phyloP scores from a whole-genome alignment of 225 moss, liverwort and hornwort genomes.

The Marchantia polymorpha region DNA sequence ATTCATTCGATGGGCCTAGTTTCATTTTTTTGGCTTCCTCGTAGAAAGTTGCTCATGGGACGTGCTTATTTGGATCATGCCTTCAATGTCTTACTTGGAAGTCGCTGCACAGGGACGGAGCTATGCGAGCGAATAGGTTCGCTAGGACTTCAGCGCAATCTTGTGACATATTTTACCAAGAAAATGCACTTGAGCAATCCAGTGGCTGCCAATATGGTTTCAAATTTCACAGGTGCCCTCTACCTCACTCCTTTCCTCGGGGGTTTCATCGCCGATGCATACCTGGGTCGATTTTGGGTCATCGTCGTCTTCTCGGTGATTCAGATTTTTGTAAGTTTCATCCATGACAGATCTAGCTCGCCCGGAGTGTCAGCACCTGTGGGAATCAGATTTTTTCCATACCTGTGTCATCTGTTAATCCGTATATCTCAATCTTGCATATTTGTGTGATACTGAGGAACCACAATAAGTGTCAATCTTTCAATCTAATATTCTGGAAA shows the following conservation, averaged over 20 bases:
- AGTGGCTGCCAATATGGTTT: conserved; percentile 87
- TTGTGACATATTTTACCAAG: conserved; percentile 72
- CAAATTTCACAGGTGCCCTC: conserved; percentile 92
- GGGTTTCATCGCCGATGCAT: conserved; percentile 89
- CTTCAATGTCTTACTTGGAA: not conserved
- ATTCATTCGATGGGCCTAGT: too few species aligned
- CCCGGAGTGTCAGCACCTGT: not conserved
- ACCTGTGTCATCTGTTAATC: too few species aligned
- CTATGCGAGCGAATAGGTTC: conserved; percentile 90
- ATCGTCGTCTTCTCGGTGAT: conserved; percentile 63
- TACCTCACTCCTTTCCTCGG: conserved; percentile 96
- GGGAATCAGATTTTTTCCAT: too few species aligned
- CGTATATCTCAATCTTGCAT: too few species aligned
- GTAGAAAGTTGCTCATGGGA: too few species aligned
- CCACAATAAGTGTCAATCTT: too few species aligned
- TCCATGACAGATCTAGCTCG: not conserved
- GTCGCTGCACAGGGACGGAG: conserved; percentile 60
- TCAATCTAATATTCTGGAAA: too few species aligned
- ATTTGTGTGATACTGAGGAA: too few species aligned
- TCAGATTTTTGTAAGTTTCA: conserved; percentile 66
- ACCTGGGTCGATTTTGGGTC: conserved; percentile 87
- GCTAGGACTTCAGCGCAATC: conserved; percentile 81
- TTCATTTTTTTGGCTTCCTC: too few species aligned
- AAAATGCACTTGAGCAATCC: conserved; percentile 83
- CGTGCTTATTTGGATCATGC: not conserved